Evolutionary conservation across 2,329 filamentous ascomycete genomes (phyloP).

Genomic region (Pyrenochaeta sp.): DNA sequence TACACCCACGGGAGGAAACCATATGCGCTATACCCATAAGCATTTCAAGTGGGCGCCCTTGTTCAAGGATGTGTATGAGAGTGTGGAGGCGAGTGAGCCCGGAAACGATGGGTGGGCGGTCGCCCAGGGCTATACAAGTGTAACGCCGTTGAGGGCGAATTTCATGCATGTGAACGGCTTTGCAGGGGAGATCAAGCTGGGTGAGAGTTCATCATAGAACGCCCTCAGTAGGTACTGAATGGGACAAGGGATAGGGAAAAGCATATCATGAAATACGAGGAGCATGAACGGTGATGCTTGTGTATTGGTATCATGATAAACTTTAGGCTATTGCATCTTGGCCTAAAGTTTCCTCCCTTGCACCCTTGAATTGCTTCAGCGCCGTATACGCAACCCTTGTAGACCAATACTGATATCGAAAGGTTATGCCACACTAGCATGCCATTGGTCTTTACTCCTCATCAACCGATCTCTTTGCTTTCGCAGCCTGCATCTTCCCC

Average conservation of each 20-base stretch:
- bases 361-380: too few relatives aligned
- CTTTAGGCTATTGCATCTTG: too few relatives aligned
- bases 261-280: too few relatives aligned
- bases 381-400: too few relatives aligned
- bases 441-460: background rate
- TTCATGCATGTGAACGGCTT: constrained; percentile 72
- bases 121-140: constrained; percentile 84
- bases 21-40: constrained; percentile 72
- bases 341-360: too few relatives aligned
- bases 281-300: too few relatives aligned
- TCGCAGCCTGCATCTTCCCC: constrained; percentile 39
- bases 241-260: background rate
- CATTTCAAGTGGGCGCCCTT: constrained; percentile 95
- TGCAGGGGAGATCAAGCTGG: constrained; percentile 43
- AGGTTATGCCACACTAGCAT: background rate
- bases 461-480: background rate
- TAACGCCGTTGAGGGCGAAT: constrained; percentile 91
- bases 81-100: constrained; percentile 78
- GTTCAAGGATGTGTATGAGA: constrained; percentile 86
- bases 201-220: constrained; percentile 6
- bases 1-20: constrained; percentile 38
- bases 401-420: background rate
- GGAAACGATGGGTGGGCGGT: constrained; percentile 96
- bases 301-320: too few relatives aligned
- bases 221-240: too few relatives aligned